Evolutionary conservation across 148 eudicot genomes (phyloP), one percentile per base, ranked within the genome.

Genomic region (Hydrangea macrophylla): DNA sequence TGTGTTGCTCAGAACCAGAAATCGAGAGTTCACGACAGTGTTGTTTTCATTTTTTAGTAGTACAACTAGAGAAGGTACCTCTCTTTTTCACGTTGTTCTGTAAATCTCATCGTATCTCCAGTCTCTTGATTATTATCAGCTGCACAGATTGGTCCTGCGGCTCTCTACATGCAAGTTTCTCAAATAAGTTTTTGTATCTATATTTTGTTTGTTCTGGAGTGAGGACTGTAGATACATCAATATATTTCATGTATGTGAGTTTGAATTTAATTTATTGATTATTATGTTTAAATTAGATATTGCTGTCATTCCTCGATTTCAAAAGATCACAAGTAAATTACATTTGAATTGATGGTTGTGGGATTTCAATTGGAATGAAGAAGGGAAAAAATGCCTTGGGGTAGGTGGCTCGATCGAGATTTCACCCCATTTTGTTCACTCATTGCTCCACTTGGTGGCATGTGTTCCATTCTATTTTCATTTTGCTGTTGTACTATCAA

Each of bases 1-100:
- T 93, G 98, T 55, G 98, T 93, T 73, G 96, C 96, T 28, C 98
- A 93, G 74, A 90, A 90, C 88, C 98, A 93, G 76, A 93, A 93
- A 75, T 84, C 98, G 13, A 70, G 98, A 70, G 98, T 93, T 20
- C 98, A 93, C n/a, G 96, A 93, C 75, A 93, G 98, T 31, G 98
- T 93, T 37, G 98, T 93, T 73, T 88, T 90, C 81, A 93, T 88
- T 69, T 93, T 93, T 82, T 93, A 90, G 69, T 55, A 50, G 24
- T n/a, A 15, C 3, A 24, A 15, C 33, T 20, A 3, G 30, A 22
- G 60, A 35, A 50, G 18, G 2, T 53, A 64, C 37, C 42, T 44
- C 28, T 31, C 9, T 30, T 26, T 28, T 20, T 23, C 70, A 27
- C 30, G 23, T 70, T 53, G 58, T 22, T 56, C 51, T 68, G 72